Evolutionary conservation across 2,329 filamentous ascomycete species (phyloP).

Genomic region (Venturia aucupariae): DNA sequence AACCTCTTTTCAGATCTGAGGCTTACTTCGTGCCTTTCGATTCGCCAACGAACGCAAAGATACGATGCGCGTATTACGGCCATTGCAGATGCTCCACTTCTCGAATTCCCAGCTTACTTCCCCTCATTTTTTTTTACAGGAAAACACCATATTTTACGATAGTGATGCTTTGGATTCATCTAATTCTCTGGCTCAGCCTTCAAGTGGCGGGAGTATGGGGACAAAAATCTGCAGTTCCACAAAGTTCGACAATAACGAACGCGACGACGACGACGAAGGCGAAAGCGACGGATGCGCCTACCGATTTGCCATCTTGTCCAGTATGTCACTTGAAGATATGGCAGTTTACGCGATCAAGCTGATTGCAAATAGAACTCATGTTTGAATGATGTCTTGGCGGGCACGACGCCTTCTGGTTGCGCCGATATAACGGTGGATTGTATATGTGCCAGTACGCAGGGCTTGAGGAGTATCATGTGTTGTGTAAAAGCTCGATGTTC

Average conservation of each 20-base stretch:
- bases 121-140: not conserved
- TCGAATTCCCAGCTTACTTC: not conserved
- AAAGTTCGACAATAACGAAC: not conserved
- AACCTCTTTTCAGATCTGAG: not conserved
- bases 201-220: not conserved
- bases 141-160: not conserved
- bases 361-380: not conserved
- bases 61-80: too few species aligned
- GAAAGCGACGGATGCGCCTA: not conserved
- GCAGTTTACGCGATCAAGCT: not conserved
- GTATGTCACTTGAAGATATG: not conserved
- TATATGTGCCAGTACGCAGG: not conserved
- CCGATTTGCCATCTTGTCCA: not conserved
- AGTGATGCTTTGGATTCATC: not conserved
- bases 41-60: not conserved
- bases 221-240: not conserved
- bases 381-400: not conserved
- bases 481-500: not conserved
- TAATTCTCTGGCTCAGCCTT: not conserved
- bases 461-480: not conserved
- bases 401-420: not conserved
- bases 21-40: not conserved
- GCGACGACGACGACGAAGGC: not conserved
- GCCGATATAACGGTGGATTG: not conserved
- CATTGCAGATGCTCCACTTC: not conserved